Conservation (phyloP, 2,329 filamentous ascomycete genomes). For the Microsporum ferrugineum region DNA sequence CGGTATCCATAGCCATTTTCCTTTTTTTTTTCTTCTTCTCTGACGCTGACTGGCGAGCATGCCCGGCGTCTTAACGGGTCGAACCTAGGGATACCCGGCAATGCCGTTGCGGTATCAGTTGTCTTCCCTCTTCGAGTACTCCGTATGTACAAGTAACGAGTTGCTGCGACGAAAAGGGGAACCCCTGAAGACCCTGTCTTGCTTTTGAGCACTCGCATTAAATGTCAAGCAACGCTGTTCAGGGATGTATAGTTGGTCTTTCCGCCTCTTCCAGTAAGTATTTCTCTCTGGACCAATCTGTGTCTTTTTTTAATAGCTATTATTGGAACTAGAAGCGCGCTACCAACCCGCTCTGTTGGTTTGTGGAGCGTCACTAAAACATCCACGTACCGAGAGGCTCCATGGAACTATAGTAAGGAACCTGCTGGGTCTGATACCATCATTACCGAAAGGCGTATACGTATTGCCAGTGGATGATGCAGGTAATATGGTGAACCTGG, state of each 20-base stretch:
- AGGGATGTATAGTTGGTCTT: background rate
- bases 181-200: background rate
- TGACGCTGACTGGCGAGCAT: background rate
- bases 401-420: background rate
- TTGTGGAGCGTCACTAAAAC: background rate
- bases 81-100: background rate
- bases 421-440: background rate
- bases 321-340: background rate
- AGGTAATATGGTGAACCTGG: background rate
- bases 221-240: background rate
- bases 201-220: background rate
- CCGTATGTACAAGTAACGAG: background rate
- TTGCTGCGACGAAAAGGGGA: background rate
- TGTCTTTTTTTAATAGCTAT: background rate
- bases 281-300: background rate
- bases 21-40: too few species aligned
- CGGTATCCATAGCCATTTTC: background rate
- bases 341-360: background rate
- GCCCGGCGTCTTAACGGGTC: background rate
- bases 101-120: background rate
- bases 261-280: background rate
- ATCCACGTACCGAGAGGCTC: background rate
- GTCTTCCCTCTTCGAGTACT: background rate
- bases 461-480: background rate
- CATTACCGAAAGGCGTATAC: background rate